Evolutionary conservation across 1,284 basidiomycete species (phyloP).

Genomic region (Pascua sp.): DNA sequence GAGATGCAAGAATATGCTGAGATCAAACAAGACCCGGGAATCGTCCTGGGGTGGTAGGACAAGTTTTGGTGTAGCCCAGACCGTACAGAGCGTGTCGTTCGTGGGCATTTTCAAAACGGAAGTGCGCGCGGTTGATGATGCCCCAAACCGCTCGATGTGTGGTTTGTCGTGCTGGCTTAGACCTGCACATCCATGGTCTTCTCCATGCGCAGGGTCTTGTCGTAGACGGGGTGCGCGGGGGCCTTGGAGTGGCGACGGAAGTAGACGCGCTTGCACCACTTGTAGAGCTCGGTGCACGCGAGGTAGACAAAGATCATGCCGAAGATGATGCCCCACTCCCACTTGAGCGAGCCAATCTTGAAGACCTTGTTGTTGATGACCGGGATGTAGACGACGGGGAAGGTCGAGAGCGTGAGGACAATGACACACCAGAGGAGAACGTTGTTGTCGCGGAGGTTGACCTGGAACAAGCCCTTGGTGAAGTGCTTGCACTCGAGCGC

Average conservation of each 20-base stretch:
- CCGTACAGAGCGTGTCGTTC: too few species aligned
- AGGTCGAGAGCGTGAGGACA: constrained; percentile 38
- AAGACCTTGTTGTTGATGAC: constrained; percentile 48
- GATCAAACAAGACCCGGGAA: too few species aligned
- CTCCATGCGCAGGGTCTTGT: constrained; percentile 43
- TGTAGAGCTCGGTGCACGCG: constrained; percentile 36
- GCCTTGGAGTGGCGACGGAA: constrained; percentile 12
- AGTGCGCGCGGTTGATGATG: not conserved
- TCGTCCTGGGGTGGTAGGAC: not conserved
- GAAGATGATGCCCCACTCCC: constrained; percentile 51
- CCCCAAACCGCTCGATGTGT: not conserved
- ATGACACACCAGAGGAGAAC: constrained; percentile 55
- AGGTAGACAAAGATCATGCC: constrained; percentile 48
- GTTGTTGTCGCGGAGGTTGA: constrained; percentile 57
- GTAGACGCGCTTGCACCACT: constrained; percentile 36
- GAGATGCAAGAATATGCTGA: too few species aligned
- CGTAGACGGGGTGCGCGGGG: constrained; percentile 18
- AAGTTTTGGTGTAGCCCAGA: not conserved
- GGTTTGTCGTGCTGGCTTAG: not conserved
- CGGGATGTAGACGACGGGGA: constrained; percentile 50
- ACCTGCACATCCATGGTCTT: constrained; percentile 23
- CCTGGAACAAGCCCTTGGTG: constrained; percentile 49
- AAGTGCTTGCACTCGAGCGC: constrained; percentile 50
- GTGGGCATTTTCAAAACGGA: not conserved
- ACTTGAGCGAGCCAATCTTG: constrained; percentile 39